Evolutionary conservation across 2,329 filamentous ascomycete species (phyloP).

Genomic region (Epicoccum nigrum): DNA sequence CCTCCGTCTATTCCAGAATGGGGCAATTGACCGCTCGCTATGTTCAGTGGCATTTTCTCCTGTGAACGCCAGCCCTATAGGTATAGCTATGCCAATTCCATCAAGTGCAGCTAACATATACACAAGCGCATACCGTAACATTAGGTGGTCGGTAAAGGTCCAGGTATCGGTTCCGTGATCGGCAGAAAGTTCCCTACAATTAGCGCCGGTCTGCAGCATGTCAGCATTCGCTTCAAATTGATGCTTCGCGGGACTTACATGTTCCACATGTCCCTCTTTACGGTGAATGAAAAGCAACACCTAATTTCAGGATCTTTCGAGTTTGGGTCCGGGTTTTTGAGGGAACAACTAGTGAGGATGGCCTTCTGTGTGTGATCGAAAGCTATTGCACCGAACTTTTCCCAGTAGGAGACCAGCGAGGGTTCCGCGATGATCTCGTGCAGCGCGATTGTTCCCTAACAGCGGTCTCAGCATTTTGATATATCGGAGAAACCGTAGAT

Average conservation of each 20-base stretch:
- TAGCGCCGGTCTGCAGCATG: conserved; percentile 69
- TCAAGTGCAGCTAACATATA: background rate
- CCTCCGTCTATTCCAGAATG: background rate
- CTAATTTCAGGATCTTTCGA: conserved; percentile 76
- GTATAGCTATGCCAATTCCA: background rate
- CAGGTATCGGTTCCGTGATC: conserved; percentile 62
- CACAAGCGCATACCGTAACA: conserved; percentile 2
- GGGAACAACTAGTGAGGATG: conserved; percentile 87
- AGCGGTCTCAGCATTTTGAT: conserved; percentile 18
- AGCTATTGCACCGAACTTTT: conserved; percentile 97
- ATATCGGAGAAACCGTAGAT: background rate
- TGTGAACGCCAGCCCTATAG: background rate
- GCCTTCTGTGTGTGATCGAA: conserved; percentile 95
- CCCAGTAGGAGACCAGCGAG: conserved; percentile 95
- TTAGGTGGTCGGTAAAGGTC: conserved; percentile 23
- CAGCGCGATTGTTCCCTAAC: conserved; percentile 88
- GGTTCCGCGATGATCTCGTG: conserved; percentile 97
- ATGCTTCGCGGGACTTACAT: conserved; percentile 69
- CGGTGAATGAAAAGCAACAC: conserved; percentile 98
- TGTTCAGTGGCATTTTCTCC: background rate
- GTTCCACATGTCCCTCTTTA: conserved; percentile 91
- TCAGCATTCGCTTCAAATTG: conserved; percentile 37
- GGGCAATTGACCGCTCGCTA: background rate
- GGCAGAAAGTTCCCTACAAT: conserved; percentile 98
- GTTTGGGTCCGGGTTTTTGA: conserved; percentile 72